Evolutionary conservation across 306 rosid genomes (phyloP).

Genomic region (Cyclanthera cordifolia): DNA sequence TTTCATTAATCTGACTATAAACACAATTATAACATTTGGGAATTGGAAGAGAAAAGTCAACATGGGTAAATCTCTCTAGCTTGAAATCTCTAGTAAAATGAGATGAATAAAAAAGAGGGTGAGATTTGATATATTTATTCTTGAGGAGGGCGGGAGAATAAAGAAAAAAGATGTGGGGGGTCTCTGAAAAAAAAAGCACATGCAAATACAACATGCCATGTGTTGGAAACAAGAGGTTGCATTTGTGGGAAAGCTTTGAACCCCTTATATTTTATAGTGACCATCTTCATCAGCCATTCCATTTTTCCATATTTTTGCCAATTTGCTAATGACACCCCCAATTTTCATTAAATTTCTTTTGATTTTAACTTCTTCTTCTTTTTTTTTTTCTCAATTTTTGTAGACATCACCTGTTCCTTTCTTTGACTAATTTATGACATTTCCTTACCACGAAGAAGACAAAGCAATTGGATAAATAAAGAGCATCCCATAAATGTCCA

Average conservation of each 20-base stretch:
- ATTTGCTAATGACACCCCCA: too few species aligned
- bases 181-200: conserved; percentile 21
- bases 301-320: too few species aligned
- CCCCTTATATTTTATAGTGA: too few species aligned
- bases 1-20: too few species aligned
- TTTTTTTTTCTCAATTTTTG: too few species aligned
- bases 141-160: background rate
- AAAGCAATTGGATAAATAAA: background rate
- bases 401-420: background rate
- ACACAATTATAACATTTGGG: background rate
- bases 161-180: conserved; percentile 14
- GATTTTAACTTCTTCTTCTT: too few species aligned
- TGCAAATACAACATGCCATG: conserved; percentile 35
- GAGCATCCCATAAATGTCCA: background rate
- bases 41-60: background rate
- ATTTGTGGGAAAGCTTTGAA: background rate
- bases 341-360: too few species aligned
- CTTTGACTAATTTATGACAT: background rate
- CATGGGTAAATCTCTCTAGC: background rate
- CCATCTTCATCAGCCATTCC: too few species aligned
- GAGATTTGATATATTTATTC: background rate
- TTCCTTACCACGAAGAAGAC: background rate
- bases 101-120: background rate
- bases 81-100: background rate
- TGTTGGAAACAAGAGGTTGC: conserved; percentile 21